A percentile compares a stretch with the other conserved stretches of the same genome.
Conservation (phyloP, 2,329 filamentous ascomycete genomes). For the Pseudofabraea citricarpa region DNA sequence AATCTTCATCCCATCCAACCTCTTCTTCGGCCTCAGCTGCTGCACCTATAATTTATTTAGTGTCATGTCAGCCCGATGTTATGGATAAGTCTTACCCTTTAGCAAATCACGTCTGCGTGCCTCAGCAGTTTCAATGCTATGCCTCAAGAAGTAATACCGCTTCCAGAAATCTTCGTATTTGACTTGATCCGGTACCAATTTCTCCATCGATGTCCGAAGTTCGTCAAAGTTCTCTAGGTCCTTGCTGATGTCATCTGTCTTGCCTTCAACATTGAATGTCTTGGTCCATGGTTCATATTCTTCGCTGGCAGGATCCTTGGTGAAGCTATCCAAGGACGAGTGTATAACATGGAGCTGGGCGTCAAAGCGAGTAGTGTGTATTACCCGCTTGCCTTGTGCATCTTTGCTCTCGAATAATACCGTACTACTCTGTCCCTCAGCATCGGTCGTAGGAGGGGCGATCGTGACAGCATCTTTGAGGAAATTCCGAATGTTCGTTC, state of each 20-base stretch:
- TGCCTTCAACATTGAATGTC: slow-evolving; percentile 73
- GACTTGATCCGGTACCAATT: slow-evolving; percentile 88
- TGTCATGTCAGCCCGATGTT: slow-evolving; percentile 11
- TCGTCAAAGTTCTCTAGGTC: slow-evolving; percentile 87
- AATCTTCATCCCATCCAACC: slow-evolving; percentile 61
- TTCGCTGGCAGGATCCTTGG: slow-evolving; percentile 69
- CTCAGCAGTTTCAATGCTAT: slow-evolving; percentile 91
- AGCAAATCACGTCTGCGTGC: slow-evolving; percentile 81
- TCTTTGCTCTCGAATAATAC: slow-evolving; percentile 95
- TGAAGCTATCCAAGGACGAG: slow-evolving; percentile 75
- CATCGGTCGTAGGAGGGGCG: slow-evolving; percentile 59
- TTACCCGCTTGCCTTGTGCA: slow-evolving; percentile 81
- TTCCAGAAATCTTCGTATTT: slow-evolving; percentile 88
- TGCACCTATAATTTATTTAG: slow-evolving; percentile 29
- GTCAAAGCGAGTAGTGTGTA: slow-evolving; percentile 91
- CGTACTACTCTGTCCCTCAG: slow-evolving; percentile 46
- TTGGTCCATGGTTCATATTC: slow-evolving; percentile 72
- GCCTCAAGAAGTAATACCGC: slow-evolving; percentile 90
- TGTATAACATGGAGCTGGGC: slow-evolving; percentile 96
- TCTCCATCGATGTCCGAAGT: slow-evolving; percentile 86
- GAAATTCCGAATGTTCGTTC: slow-evolving; percentile 83
- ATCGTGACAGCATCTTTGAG: slow-evolving; percentile 87
- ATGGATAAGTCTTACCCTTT: slow-evolving; percentile 60
- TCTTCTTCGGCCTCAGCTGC: slow-evolving; percentile 70
- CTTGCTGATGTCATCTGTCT: slow-evolving; percentile 75